Conservation (phyloP, 805 yeast species). For the Candida maltosa region DNA sequence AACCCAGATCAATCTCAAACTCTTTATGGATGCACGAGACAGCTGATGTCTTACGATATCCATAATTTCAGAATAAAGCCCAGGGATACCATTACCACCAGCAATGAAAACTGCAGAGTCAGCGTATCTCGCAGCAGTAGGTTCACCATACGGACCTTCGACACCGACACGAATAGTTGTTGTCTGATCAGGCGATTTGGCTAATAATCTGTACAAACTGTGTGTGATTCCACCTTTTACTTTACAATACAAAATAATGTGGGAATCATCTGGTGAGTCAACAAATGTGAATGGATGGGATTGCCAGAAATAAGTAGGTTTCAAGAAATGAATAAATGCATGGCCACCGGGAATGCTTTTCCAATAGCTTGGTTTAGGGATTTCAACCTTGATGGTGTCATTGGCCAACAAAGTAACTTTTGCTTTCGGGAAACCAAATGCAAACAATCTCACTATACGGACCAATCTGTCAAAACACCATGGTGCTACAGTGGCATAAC, state of each 20-base stretch:
- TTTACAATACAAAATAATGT: constrained; percentile 29
- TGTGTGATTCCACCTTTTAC: constrained; percentile 37
- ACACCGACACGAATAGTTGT: constrained; percentile 27
- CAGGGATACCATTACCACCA: constrained; percentile 77
- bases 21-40: constrained; percentile 12
- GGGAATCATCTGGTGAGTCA: constrained; percentile 18
- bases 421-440: constrained; percentile 32
- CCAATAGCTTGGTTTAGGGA: constrained; percentile 48
- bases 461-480: constrained; percentile 36
- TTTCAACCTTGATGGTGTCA: constrained; percentile 41
- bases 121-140: constrained; percentile 47
- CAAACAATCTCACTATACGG: constrained; percentile 26
- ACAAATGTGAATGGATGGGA: constrained; percentile 42
- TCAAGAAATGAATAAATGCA: constrained; percentile 37
- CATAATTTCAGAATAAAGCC: constrained; percentile 39
- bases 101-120: constrained; percentile 59
- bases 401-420: constrained; percentile 31
- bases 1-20: constrained; percentile 57
- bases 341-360: constrained; percentile 36
- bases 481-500: constrained; percentile 28
- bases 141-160: constrained; percentile 73
- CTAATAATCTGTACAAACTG: constrained; percentile 24
- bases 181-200: constrained; percentile 23
- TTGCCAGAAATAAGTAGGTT: constrained; percentile 43
- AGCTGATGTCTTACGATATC: constrained; percentile 21